phyloP scores from a whole-genome alignment of 108 stramenopile species.

The Cyclotella kingstonii region DNA sequence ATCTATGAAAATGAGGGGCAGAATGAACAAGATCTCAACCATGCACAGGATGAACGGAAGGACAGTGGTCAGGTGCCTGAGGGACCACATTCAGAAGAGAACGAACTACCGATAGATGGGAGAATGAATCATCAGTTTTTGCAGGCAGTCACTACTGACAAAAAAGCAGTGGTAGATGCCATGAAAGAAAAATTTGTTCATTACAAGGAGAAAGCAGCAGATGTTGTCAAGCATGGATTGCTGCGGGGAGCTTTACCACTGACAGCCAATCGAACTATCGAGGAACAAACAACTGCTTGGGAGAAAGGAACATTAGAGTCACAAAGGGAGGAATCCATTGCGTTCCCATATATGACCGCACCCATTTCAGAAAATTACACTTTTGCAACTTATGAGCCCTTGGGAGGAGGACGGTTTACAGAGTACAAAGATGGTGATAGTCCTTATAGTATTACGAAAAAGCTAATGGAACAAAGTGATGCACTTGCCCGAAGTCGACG shows the following conservation, averaged over 20 bases:
- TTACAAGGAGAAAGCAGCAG: slow-evolving; percentile 13
- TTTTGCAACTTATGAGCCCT: slow-evolving; percentile 25
- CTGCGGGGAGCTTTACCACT: too few species aligned
- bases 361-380: slow-evolving; percentile 19
- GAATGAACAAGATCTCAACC: not conserved
- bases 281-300: too few species aligned
- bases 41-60: not conserved
- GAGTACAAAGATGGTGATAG: slow-evolving; percentile 43
- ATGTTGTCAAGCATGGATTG: slow-evolving; percentile 13
- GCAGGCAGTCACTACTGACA: too few species aligned
- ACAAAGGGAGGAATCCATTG: not conserved
- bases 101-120: too few species aligned
- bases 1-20: slow-evolving; percentile 17
- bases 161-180: not conserved
- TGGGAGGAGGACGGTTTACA: slow-evolving; percentile 25
- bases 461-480: slow-evolving; percentile 21
- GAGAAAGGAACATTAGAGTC: not conserved
- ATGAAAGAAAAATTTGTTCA: not conserved
- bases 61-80: too few species aligned
- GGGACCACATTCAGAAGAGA: too few species aligned
- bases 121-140: too few species aligned
- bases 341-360: slow-evolving; percentile 39
- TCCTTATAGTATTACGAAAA: slow-evolving; percentile 15
- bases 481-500: slow-evolving; percentile 66
- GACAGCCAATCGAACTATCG: too few species aligned